Percentiles rank a stretch among this genome's conserved stretches.
phyloP scores from a whole-genome alignment of 306 rosid species.

The Quercus wislizeni region DNA sequence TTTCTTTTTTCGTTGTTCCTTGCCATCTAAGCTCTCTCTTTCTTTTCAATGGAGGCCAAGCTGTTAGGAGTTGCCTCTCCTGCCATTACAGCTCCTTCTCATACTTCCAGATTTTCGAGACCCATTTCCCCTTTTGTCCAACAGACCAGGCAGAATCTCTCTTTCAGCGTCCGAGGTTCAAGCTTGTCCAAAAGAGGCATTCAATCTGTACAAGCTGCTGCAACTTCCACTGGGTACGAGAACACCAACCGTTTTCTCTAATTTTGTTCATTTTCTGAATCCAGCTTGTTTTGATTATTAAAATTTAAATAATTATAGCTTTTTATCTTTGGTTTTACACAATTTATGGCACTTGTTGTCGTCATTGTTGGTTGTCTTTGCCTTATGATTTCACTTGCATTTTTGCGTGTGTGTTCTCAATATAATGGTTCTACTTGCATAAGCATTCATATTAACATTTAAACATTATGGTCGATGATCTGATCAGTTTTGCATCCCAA shows the following conservation, averaged over 20 bases:
- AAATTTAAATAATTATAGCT: too few relatives aligned
- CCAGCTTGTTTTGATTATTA: background rate
- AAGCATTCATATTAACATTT: too few relatives aligned
- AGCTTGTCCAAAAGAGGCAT: conserved; percentile 12
- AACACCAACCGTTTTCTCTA: conserved; percentile 10
- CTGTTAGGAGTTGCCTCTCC: conserved; percentile 32
- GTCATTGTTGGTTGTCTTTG: background rate
- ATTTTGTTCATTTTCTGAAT: background rate
- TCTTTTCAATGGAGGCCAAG: conserved; percentile 60
- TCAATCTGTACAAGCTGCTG: conserved; percentile 33
- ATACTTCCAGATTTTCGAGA: conserved; percentile 12
- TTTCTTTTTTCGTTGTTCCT: background rate
- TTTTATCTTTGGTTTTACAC: background rate
- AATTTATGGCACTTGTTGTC: background rate
- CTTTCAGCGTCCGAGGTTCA: conserved; percentile 23
- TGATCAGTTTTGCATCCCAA: background rate
- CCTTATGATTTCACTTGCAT: background rate
- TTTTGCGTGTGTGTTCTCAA: background rate
- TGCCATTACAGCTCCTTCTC: conserved; percentile 15
- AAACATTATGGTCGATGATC: background rate
- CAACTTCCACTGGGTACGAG: conserved; percentile 49
- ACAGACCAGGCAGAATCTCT: conserved; percentile 1
- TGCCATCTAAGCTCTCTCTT: background rate
- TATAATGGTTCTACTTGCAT: background rate
- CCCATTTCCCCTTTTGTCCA: conserved; percentile 22